Evolutionary conservation across 2,329 filamentous ascomycete genomes (phyloP), one percentile per base, ranked within the genome.

Genomic region (Botrytis paeoniae): DNA sequence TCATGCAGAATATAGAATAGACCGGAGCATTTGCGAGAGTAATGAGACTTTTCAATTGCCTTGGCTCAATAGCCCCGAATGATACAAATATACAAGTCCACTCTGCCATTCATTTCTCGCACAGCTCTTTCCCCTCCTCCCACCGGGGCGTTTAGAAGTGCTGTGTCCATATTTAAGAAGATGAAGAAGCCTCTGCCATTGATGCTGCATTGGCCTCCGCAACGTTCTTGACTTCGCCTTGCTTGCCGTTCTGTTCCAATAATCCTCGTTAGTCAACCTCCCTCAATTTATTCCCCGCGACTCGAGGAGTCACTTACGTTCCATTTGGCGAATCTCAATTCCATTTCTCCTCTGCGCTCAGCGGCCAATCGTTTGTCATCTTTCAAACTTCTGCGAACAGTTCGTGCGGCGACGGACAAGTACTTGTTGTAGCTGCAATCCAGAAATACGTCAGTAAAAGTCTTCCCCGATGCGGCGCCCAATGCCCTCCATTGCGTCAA

Each of bases 341-440:
- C 95, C 85, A 91, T 92, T 85, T 94, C 90, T 82, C 94, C 95
- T 83, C 96, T 91, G 83, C 93, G 92, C 89, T 98, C 96, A 77
- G 95, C 94, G 79, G 84, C 83, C 78, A 98, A 84, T 86, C 96
- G 91, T 87, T 94, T 92, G 74, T 96, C 93, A 82, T 99, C 96
- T 89, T 98, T 98, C 84, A 99, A 89, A 84, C 94, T 97, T 84
- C 94, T 93, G 87, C 97, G 96, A 84, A 99, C 93, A 82, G 93
- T 93, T 85, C 95, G 94, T 85, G 95, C 91, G 82, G 96, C 94
- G 86, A 99, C 90, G 82, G 95, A 91, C 83, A 99, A 91, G 91
- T 98, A 98, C 87, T 95, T 96, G 92, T 99, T 99, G 93, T 99
- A 99, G 87, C 96, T 99, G 84, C 83, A 78, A 70, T 81, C 84